Base-by-base conservation (phyloP, 768 basidiomycete species). In the Hebeloma cylindrosporum region DNA sequence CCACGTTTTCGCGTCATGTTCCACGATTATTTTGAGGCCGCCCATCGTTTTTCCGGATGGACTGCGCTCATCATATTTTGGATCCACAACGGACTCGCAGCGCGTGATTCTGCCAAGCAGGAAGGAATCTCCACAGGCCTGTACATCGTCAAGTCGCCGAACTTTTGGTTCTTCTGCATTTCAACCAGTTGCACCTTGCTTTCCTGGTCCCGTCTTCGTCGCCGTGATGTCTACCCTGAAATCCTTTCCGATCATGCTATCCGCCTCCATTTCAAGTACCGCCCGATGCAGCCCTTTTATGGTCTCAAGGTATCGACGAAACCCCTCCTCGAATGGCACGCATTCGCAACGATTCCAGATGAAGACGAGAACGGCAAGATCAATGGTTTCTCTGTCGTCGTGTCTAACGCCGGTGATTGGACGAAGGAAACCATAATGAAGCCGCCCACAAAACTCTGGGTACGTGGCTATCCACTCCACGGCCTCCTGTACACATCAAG, bases 321-420 rank as follows among this genome's bases (percentile, higher is more conserved):
- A 13, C 77, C 75, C 4, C 62, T 78, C 14, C 41, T 69, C 10
- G 75, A 79, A 53, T 77, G 75, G 75, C 75, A 77, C 53, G 69
- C 69, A 0, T 77, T 77, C 48, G 77, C 74, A 1, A 72, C 72
- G 11, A 64, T 66, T 46, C 61, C 66, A 3, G 48, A 66, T 64
- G 59, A 65, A n/a, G 65, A 62, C 43, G 54, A 59, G 28, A 57
- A 59, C 31, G 68, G 64, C 30, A 61, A 64, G 34, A 54, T 59
- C 40, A 67, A 66, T 37, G 73, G 72, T 0, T 79, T 72, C 58
- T 78, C 76, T 14, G 60, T 77, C 22, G 72, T 80, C 8, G 75
- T 80, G 7, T 77, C 75, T 4, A 70, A 69, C 18, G 78, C 79
- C 3, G 79, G 79, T 21, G 78, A 82, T 53, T 80, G 79, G 79